A percentile compares a stretch with the other conserved stretches of the same genome.
Conservation (phyloP, 352 stramenopile genomes). For the Pythium apleroticum region DNA sequence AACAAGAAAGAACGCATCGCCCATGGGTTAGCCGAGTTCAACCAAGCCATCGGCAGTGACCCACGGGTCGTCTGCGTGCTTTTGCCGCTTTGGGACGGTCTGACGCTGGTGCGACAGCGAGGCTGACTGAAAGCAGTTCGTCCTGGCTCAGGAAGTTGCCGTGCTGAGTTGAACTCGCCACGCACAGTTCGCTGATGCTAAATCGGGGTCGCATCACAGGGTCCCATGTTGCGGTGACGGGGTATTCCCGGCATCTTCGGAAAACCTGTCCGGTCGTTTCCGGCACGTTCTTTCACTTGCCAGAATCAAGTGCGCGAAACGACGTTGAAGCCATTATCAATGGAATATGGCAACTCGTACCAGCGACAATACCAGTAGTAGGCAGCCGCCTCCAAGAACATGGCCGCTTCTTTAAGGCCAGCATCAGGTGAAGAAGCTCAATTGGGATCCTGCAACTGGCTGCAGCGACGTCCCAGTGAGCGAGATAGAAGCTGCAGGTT, state of each 20-base stretch:
- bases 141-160: neutral
- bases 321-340: slow-evolving; percentile 5
- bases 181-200: neutral
- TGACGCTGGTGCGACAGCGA: slow-evolving; percentile 61
- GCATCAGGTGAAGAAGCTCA: neutral
- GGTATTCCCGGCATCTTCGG: neutral
- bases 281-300: neutral
- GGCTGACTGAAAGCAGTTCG: neutral
- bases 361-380: neutral
- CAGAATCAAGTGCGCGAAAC: neutral
- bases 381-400: neutral
- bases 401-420: neutral
- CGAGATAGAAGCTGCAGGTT: neutral
- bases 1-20: slow-evolving; percentile 57
- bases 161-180: neutral
- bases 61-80: slow-evolving; percentile 79
- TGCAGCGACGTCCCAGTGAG: neutral
- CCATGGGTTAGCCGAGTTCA: slow-evolving; percentile 86
- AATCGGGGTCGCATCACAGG: neutral
- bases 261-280: neutral
- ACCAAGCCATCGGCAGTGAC: slow-evolving; percentile 79
- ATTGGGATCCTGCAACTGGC: neutral
- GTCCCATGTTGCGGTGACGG: neutral
- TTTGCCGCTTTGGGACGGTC: slow-evolving; percentile 89
- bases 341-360: neutral